Percentiles rank a stretch among this genome's conserved stretches.
Conservation (phyloP, 495 filamentous ascomycete genomes). For the Rostrohypoxylon terebratum region DNA sequence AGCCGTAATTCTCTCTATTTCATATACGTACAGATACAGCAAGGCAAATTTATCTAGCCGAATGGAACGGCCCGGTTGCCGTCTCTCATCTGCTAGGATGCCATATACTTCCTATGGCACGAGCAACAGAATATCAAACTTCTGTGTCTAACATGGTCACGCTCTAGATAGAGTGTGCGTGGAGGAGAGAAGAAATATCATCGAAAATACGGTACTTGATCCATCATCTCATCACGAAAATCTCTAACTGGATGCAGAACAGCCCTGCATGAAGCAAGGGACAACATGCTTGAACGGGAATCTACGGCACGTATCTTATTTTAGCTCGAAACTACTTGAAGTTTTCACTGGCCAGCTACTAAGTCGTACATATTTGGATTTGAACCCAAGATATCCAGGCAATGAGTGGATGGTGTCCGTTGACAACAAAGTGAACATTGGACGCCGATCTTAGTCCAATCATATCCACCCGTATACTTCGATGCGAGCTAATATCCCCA, state of each 20-base stretch:
- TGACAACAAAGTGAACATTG: slow-evolving; percentile 14
- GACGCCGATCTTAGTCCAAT: slow-evolving; percentile 10
- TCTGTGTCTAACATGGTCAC: slow-evolving; percentile 3
- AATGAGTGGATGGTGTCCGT: slow-evolving; percentile 7
- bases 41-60: slow-evolving; percentile 27
- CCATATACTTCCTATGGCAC: slow-evolving; percentile 15
- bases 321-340: slow-evolving; percentile 1
- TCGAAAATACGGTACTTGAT: slow-evolving; percentile 14
- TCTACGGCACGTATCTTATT: slow-evolving; percentile 29
- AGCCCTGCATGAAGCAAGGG: slow-evolving; percentile 41
- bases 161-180: slow-evolving; percentile 4
- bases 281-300: slow-evolving; percentile 30
- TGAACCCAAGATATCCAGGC: neutral
- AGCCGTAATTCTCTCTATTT: slow-evolving; percentile 1
- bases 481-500: neutral
- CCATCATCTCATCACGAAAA: slow-evolving; percentile 22
- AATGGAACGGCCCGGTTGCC: slow-evolving; percentile 44
- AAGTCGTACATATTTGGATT: neutral
- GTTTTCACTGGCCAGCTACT: neutral
- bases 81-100: slow-evolving; percentile 36
- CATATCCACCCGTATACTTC: neutral
- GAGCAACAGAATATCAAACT: neutral
- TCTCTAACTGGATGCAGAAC: slow-evolving; percentile 27
- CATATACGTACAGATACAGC: slow-evolving; percentile 4
- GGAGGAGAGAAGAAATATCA: slow-evolving; percentile 1